phyloP scores from a whole-genome alignment of 2,329 filamentous ascomycete genomes.

The Neoscytalidium dimidiatum region DNA sequence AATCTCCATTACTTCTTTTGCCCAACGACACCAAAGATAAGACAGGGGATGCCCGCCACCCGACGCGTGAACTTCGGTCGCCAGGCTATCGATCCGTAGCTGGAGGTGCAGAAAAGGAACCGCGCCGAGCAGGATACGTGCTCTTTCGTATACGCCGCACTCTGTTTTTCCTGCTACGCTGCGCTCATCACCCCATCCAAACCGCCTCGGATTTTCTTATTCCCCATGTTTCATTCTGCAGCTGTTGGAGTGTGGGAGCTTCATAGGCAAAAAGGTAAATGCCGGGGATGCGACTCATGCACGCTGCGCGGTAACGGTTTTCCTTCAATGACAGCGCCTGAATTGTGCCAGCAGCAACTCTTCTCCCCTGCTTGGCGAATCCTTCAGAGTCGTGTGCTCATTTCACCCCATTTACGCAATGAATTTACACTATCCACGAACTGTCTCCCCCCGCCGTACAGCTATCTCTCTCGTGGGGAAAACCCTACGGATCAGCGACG shows the following conservation, averaged over 20 bases:
- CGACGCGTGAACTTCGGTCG: neutral
- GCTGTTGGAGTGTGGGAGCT: neutral
- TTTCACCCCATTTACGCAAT: slow-evolving; percentile 1
- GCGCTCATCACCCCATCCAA: neutral
- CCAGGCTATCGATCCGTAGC: neutral
- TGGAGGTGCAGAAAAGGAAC: neutral
- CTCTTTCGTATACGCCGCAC: neutral
- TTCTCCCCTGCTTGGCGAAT: slow-evolving; percentile 5
- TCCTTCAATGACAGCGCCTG: neutral
- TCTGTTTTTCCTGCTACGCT: neutral
- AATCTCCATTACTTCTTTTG: neutral
- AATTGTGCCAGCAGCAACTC: neutral
- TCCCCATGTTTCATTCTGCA: slow-evolving; percentile 4
- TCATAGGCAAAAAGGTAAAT: neutral
- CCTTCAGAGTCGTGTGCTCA: slow-evolving; percentile 15
- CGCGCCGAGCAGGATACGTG: neutral
- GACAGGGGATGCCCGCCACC: neutral
- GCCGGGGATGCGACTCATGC: slow-evolving; percentile 5
- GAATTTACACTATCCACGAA: neutral
- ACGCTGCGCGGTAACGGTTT: neutral
- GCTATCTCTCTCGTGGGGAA: neutral
- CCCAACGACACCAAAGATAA: neutral
- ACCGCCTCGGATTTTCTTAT: neutral
- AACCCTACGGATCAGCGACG: neutral
- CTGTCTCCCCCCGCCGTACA: slow-evolving; percentile 1